phyloP scores from a whole-genome alignment of 1,139 yeast species.

The Suhomyces chickasaworum region DNA sequence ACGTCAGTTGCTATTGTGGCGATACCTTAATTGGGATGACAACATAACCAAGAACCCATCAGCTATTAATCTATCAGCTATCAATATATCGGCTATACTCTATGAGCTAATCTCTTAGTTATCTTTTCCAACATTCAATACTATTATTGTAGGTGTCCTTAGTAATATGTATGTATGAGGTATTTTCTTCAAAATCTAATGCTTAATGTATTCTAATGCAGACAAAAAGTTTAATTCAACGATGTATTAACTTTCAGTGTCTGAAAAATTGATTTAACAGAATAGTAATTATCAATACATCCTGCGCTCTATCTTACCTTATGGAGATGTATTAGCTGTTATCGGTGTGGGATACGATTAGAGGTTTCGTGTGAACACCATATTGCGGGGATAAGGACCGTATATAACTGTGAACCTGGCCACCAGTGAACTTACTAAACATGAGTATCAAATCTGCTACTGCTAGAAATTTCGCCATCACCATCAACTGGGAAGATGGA shows the following conservation, averaged over 20 bases:
- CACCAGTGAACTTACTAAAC: background rate
- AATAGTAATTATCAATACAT: background rate
- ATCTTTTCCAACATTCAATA: too few relatives aligned
- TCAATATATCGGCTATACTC: too few relatives aligned
- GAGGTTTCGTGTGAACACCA: background rate
- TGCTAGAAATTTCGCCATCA: conserved; percentile 6
- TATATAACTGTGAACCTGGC: conserved; percentile 1
- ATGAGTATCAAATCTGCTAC: conserved; percentile 11
- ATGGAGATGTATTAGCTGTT: background rate
- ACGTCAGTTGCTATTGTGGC: background rate
- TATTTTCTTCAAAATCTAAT: background rate
- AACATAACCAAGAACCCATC: too few relatives aligned
- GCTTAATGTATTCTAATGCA: too few relatives aligned
- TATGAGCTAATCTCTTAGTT: too few relatives aligned
- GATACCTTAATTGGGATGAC: too few relatives aligned
- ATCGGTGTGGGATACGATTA: background rate
- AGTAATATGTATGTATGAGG: background rate
- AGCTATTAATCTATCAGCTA: too few relatives aligned
- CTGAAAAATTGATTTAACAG: background rate
- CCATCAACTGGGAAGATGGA: conserved; percentile 18
- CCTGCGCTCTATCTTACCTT: background rate
- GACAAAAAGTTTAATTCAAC: background rate
- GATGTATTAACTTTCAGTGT: background rate
- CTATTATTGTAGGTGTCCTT: too few relatives aligned
- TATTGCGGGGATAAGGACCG: background rate